Conservation (phyloP, 148 eudicot genomes). For the Camellia japonica region DNA sequence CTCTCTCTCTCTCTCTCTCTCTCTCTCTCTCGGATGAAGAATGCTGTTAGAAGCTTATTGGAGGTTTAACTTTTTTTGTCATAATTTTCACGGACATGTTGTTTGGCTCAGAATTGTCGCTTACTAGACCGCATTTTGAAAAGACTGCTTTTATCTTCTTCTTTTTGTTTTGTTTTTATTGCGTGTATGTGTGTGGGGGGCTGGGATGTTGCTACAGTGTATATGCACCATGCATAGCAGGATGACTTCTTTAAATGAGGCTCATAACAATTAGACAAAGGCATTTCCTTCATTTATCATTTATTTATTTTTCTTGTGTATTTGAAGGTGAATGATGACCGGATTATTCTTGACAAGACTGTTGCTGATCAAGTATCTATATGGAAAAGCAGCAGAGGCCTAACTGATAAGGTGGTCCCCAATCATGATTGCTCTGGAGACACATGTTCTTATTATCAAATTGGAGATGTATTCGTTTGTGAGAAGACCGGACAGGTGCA, state of each 20-base stretch:
- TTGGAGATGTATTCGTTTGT: slow-evolving; percentile 90
- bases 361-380: slow-evolving; percentile 88
- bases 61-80: no score
- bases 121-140: not conserved
- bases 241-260: not conserved
- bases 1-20: no score
- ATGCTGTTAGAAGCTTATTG: no score
- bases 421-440: slow-evolving; percentile 89
- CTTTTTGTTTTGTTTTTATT: not conserved
- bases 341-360: slow-evolving; percentile 69
- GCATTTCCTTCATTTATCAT: not conserved
- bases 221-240: not conserved
- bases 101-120: not conserved
- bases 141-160: not conserved
- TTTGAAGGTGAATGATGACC: slow-evolving; percentile 73
- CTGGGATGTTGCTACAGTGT: not conserved
- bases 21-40: no score
- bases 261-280: not conserved
- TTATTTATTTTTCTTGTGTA: slow-evolving; percentile 9
- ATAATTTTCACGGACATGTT: not conserved
- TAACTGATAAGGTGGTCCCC: slow-evolving; percentile 62
- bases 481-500: slow-evolving; percentile 95
- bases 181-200: not conserved
- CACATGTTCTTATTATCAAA: slow-evolving; percentile 78
- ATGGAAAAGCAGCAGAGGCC: slow-evolving; percentile 86